Evolutionary conservation across 2,329 filamentous ascomycete genomes (phyloP).

Genomic region (Cercospora sp.): DNA sequence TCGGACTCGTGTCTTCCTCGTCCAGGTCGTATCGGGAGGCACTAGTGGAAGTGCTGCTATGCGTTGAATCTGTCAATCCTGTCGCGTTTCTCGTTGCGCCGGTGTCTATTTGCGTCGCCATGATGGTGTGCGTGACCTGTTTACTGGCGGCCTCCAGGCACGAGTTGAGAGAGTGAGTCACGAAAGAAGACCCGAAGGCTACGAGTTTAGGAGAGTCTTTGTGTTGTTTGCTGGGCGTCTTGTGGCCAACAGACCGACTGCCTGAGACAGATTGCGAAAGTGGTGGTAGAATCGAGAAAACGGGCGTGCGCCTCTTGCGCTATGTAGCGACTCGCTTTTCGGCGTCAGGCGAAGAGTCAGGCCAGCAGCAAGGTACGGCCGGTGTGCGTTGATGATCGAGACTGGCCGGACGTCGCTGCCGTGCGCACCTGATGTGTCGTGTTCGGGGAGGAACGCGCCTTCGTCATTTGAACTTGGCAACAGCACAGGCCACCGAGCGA

Average conservation of each 20-base stretch:
- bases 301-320: slow-evolving; percentile 15
- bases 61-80: slow-evolving; percentile 49
- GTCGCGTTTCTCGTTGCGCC: slow-evolving; percentile 36
- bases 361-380: slow-evolving; percentile 20
- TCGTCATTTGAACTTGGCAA: slow-evolving; percentile 10
- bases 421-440: slow-evolving; percentile 22
- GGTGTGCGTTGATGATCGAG: slow-evolving; percentile 12
- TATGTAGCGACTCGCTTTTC: slow-evolving; percentile 18
- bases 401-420: slow-evolving; percentile 6
- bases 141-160: slow-evolving; percentile 23
- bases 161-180: slow-evolving; percentile 21
- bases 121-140: slow-evolving; percentile 17
- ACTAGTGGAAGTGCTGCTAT: slow-evolving; percentile 43
- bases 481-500: neutral
- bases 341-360: slow-evolving; percentile 29
- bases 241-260: slow-evolving; percentile 19
- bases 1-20: slow-evolving; percentile 45
- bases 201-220: slow-evolving; percentile 1
- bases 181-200: slow-evolving; percentile 13
- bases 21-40: slow-evolving; percentile 46
- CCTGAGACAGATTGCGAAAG: slow-evolving; percentile 27
- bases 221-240: slow-evolving; percentile 19
- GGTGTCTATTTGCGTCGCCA: slow-evolving; percentile 22
- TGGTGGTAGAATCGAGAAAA: slow-evolving; percentile 6
- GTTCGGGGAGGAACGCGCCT: slow-evolving; percentile 12